These are phyloP conservation scores for Leersia perrieri DNA, from an alignment of 176 grass and related monocot genomes.

Conservation along the genomic window DNA sequence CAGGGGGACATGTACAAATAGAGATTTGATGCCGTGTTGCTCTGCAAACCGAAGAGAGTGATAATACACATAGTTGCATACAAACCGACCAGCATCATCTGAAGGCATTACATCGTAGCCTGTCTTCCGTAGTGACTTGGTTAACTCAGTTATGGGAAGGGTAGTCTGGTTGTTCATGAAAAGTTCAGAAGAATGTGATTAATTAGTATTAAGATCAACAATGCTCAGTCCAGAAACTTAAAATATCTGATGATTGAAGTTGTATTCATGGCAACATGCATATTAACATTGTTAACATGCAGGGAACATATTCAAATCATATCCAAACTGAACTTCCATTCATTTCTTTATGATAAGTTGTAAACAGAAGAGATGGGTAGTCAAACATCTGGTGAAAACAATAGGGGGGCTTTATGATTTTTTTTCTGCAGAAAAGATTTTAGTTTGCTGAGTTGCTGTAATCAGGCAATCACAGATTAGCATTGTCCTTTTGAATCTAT, in stretches of 20 bases:
- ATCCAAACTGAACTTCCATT: not conserved
- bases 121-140: slow-evolving; percentile 64
- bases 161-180: slow-evolving; percentile 48
- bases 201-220: slow-evolving; percentile 3
- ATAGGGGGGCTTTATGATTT: not conserved
- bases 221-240: not conserved
- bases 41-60: slow-evolving; percentile 86
- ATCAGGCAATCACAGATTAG: not conserved
- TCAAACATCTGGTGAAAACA: not conserved
- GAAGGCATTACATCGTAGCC: slow-evolving; percentile 84
- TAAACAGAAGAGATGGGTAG: not conserved
- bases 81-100: slow-evolving; percentile 82
- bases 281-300: not conserved
- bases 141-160: slow-evolving; percentile 65
- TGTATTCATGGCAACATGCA: not conserved
- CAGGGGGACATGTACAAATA: slow-evolving; percentile 95
- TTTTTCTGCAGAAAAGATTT: not conserved
- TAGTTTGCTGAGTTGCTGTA: not conserved
- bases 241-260: not conserved
- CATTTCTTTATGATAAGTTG: not conserved
- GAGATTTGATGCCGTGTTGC: slow-evolving; percentile 72
- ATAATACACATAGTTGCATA: slow-evolving; percentile 97
- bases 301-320: not conserved
- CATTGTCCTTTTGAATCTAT: not conserved
- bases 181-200: not conserved